phyloP scores from a whole-genome alignment of 1,284 basidiomycete genomes.

The Sporisorium iseilematis-ciliati region DNA sequence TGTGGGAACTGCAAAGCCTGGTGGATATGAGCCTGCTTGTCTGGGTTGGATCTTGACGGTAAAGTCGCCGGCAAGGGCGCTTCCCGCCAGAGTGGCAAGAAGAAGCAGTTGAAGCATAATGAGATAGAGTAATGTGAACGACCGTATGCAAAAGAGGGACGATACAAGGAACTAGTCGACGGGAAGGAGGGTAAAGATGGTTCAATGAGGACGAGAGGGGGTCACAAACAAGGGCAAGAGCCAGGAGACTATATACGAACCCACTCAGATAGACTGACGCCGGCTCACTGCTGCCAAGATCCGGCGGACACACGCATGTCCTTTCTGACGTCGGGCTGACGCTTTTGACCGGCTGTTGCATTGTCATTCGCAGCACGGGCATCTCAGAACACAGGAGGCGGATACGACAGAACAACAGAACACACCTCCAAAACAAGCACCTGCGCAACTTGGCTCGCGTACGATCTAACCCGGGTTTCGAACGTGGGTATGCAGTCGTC shows the following conservation, averaged over 20 bases:
- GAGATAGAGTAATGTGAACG: background rate
- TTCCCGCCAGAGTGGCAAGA: slow-evolving; percentile 32
- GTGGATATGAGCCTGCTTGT: slow-evolving; percentile 32
- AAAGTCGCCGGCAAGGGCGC: slow-evolving; percentile 40
- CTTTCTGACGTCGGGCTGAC: background rate
- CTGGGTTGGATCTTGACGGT: slow-evolving; percentile 42
- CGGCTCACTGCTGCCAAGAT: background rate
- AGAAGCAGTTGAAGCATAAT: slow-evolving; percentile 33
- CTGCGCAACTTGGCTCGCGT: too few relatives aligned
- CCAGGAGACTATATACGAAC: background rate
- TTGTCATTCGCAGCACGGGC: too few relatives aligned
- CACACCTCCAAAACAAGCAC: too few relatives aligned
- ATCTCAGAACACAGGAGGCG: too few relatives aligned
- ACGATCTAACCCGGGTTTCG: too few relatives aligned
- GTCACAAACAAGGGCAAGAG: background rate
- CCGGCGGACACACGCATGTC: background rate
- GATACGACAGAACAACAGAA: too few relatives aligned
- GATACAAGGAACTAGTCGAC: background rate
- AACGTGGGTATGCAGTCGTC: too few relatives aligned
- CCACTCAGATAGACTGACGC: background rate
- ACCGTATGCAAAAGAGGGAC: background rate
- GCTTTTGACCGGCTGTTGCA: too few relatives aligned
- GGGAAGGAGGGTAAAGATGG: background rate
- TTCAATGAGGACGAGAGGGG: background rate
- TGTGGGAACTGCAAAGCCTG: slow-evolving; percentile 28